A percentile compares a stretch with the other conserved stretches of the same genome.
phyloP scores from a whole-genome alignment of 192 early-diverging fungal species.

The Coemansia sp. region DNA sequence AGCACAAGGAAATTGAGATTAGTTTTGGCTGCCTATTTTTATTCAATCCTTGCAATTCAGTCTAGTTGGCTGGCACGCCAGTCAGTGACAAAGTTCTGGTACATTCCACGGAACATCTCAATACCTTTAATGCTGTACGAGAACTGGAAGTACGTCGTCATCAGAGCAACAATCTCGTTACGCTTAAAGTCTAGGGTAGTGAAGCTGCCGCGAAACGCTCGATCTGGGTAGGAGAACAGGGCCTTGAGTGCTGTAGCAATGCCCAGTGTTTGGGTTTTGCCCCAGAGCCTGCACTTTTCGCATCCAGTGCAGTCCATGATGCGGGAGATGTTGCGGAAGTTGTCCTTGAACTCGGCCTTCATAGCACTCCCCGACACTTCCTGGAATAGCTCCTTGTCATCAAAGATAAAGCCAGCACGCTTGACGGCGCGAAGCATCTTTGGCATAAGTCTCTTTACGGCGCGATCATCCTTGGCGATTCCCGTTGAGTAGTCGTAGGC shows the following conservation, averaged over 20 bases:
- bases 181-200: constrained; percentile 52
- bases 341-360: constrained; percentile 83
- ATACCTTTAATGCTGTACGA: constrained; percentile 83
- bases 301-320: constrained; percentile 99
- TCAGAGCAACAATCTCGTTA: constrained; percentile 84
- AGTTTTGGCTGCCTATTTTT: too few species aligned
- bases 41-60: neutral
- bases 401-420: constrained; percentile 70
- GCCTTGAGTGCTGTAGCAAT: constrained; percentile 96
- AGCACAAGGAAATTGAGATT: neutral
- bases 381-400: constrained; percentile 84
- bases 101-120: constrained; percentile 77
- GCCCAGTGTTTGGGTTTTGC: constrained; percentile 93
- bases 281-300: constrained; percentile 98
- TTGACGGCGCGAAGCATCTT: constrained; percentile 33
- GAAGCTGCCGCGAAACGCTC: constrained; percentile 49
- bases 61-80: constrained; percentile 29
- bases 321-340: constrained; percentile 93
- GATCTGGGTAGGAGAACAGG: constrained; percentile 88
- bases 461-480: constrained; percentile 55
- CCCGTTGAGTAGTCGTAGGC: constrained; percentile 79
- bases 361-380: constrained; percentile 64
- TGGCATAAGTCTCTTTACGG: constrained; percentile 41
- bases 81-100: constrained; percentile 58
- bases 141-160: constrained; percentile 88